Conservation (phyloP, 176 grass and related monocot species). For the Pharus latifolius region DNA sequence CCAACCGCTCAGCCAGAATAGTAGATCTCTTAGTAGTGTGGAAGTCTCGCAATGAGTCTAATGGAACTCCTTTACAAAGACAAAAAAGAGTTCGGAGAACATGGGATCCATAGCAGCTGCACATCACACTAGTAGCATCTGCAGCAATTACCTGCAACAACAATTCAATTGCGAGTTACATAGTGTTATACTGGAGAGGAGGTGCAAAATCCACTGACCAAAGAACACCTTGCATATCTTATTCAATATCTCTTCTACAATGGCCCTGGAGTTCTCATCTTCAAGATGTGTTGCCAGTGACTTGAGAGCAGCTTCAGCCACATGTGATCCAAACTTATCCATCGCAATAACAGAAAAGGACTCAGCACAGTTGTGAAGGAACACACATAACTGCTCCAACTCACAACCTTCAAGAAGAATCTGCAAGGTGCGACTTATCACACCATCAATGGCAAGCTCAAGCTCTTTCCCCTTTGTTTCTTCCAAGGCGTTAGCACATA, state of each 20-base stretch:
- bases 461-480: conserved; percentile 89
- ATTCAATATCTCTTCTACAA: conserved; percentile 49
- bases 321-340: conserved; percentile 79
- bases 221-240: conserved; percentile 71
- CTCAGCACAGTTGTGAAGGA: conserved; percentile 46
- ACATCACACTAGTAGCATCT: conserved; percentile 63
- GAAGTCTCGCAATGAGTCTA: conserved; percentile 56
- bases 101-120: conserved; percentile 78
- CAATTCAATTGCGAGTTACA: conserved; percentile 4
- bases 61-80: conserved; percentile 73
- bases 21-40: conserved; percentile 69
- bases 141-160: conserved; percentile 50
- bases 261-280: conserved; percentile 57
- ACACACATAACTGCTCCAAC: conserved; percentile 62
- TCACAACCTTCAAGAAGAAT: conserved; percentile 70
- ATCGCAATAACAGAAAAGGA: conserved; percentile 48
- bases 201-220: background rate
- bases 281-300: conserved; percentile 63
- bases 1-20: conserved; percentile 59
- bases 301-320: conserved; percentile 69
- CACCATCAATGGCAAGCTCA: conserved; percentile 62
- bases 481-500: conserved; percentile 84
- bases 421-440: conserved; percentile 78
- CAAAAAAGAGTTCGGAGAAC: conserved; percentile 82
- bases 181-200: background rate